Conservation (phyloP, 75 land plant species). For the Ceratopteris richardii region DNA sequence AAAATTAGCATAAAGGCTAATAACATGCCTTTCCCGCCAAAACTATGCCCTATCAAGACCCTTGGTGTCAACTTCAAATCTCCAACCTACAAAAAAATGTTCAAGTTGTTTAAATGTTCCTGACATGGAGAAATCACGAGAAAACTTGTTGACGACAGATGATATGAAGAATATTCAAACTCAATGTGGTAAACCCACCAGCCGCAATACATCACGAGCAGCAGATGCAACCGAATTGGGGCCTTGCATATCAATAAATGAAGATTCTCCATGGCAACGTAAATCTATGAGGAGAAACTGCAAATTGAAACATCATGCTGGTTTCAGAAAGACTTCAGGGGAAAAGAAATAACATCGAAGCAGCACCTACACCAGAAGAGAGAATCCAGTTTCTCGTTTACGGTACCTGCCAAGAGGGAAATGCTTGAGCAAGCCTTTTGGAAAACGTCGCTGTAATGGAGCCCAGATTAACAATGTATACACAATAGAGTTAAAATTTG, state of each 20-base stretch:
- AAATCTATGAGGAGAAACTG: conserved; percentile 96
- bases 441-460: conserved; percentile 73
- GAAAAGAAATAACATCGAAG: background rate
- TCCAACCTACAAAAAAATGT: conserved; percentile 40
- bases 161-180: no score
- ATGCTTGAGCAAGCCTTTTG: conserved; percentile 75
- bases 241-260: conserved; percentile 49
- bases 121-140: no score
- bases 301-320: background rate
- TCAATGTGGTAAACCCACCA: conserved; percentile 35
- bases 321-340: background rate
- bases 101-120: background rate
- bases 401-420: conserved; percentile 94
- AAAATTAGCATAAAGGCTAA: background rate
- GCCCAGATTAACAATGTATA: background rate
- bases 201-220: conserved; percentile 80
- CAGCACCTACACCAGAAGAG: background rate
- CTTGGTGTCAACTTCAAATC: conserved; percentile 79
- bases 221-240: conserved; percentile 91
- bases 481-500: no score
- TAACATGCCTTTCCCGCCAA: conserved; percentile 86
- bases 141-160: no score
- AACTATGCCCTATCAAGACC: conserved; percentile 91
- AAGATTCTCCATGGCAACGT: conserved; percentile 96
- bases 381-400: background rate